phyloP scores from a whole-genome alignment of 2,329 filamentous ascomycete species.

The Phialophora verrucosa region DNA sequence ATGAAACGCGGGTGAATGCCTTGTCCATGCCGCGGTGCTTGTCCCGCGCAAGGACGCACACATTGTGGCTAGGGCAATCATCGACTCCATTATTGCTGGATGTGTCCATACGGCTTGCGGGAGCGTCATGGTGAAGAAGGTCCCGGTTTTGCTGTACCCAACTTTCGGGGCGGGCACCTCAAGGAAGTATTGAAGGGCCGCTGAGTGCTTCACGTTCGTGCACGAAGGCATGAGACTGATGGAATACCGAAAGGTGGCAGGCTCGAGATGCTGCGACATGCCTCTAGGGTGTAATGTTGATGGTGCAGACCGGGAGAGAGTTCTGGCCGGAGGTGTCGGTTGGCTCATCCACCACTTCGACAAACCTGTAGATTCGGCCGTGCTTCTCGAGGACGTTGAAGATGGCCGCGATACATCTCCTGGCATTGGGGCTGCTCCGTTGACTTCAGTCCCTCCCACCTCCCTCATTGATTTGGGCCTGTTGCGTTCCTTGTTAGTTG shows the following conservation, averaged over 20 bases:
- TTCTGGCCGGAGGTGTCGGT: too few species aligned
- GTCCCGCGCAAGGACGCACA: neutral
- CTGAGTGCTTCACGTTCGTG: neutral
- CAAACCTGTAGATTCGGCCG: neutral
- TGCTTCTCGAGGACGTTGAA: neutral
- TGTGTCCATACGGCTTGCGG: neutral
- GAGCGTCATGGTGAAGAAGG: neutral
- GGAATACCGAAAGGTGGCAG: neutral
- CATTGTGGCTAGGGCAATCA: conserved; percentile 1
- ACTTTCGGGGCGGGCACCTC: neutral
- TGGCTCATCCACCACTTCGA: neutral
- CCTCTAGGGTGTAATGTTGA: neutral
- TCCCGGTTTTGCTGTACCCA: neutral
- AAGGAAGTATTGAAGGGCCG: conserved; percentile 1
- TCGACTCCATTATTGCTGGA: neutral
- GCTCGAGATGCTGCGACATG: neutral
- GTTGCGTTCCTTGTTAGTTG: neutral
- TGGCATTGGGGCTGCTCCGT: neutral
- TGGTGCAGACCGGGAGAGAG: neutral
- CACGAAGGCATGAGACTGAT: neutral
- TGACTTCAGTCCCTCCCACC: neutral
- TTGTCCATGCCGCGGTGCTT: neutral
- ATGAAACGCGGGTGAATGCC: neutral
- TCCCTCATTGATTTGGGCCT: neutral
- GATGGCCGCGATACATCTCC: neutral